Percentiles rank a stretch among this genome's conserved stretches.
These are phyloP conservation scores for Flaveria bidentis DNA, from an alignment of 129 eudicot species.

Conservation along the genomic window DNA sequence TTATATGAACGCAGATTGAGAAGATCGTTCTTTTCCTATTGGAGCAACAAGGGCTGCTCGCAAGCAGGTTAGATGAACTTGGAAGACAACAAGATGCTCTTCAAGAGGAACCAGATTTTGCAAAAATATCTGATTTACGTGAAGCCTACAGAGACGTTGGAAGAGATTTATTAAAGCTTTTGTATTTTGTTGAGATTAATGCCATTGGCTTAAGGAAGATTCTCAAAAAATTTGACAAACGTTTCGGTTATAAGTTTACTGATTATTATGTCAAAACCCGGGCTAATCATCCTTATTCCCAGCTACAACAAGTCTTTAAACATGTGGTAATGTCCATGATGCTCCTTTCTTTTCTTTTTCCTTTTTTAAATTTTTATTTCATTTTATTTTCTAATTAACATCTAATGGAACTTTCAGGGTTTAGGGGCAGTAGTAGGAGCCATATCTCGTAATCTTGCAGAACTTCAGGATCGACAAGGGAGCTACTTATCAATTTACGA, in stretches of 20 bases:
- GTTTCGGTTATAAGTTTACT: conserved; percentile 81
- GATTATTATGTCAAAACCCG: conserved; percentile 94
- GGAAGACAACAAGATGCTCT: conserved; percentile 62
- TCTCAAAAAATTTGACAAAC: conserved; percentile 95
- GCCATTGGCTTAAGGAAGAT: conserved; percentile 91
- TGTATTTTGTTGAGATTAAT: conserved; percentile 76
- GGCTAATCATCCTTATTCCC: conserved; percentile 97
- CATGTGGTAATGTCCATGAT: conserved; percentile 70
- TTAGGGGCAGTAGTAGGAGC: conserved; percentile 97
- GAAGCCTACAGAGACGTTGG: conserved; percentile 90
- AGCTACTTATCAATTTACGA: conserved; percentile 96
- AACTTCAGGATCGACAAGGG: conserved; percentile 92
- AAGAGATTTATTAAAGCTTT: conserved; percentile 73
- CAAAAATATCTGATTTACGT: conserved; percentile 59
- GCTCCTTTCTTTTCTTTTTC: conserved; percentile 3
- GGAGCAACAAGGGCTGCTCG: conserved; percentile 96
- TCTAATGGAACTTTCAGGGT: conserved; percentile 53
- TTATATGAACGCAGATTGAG: conserved; percentile 62
- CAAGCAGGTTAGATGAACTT: conserved; percentile 64
- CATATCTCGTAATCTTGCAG: conserved; percentile 85
- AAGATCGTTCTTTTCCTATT: conserved; percentile 80
- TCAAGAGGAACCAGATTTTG: conserved; percentile 71
- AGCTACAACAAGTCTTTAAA: conserved; percentile 93
- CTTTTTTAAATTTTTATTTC: neutral
- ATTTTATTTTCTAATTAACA: conserved; percentile 11